Percentiles rank a stretch among this genome's conserved stretches.
Evolutionary conservation across 2,329 filamentous ascomycete genomes (phyloP).

Genomic region (Thermoascus crustaceus): DNA sequence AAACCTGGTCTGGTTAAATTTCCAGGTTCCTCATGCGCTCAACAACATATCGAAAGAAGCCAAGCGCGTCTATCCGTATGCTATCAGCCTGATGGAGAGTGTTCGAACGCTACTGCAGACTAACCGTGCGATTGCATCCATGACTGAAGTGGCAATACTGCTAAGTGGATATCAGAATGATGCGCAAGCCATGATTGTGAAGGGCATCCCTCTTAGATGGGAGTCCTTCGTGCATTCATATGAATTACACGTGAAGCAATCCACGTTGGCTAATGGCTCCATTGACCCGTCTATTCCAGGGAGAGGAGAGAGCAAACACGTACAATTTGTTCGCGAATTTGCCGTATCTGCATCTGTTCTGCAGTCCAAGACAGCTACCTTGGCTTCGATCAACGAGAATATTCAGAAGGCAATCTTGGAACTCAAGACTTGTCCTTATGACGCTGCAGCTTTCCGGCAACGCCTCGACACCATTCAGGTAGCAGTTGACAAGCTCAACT

Average conservation of each 20-base stretch:
- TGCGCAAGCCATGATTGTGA: constrained; percentile 71
- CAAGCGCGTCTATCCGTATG: constrained; percentile 96
- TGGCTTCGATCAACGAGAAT: constrained; percentile 71
- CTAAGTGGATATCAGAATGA: constrained; percentile 89
- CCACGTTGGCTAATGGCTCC: constrained; percentile 50
- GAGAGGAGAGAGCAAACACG: constrained; percentile 78
- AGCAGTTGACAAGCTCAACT: constrained; percentile 88
- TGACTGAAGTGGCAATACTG: constrained; percentile 80
- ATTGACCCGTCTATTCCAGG: constrained; percentile 51
- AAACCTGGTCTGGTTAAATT: constrained; percentile 91
- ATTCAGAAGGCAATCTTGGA: constrained; percentile 76
- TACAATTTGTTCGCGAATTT: constrained; percentile 93
- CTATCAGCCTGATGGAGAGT: constrained; percentile 97
- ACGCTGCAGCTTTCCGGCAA: constrained; percentile 66
- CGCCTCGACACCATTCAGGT: constrained; percentile 80
- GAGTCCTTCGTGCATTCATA: constrained; percentile 97
- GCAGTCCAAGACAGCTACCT: constrained; percentile 74
- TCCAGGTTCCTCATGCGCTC: constrained; percentile 85
- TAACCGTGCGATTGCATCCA: constrained; percentile 69
- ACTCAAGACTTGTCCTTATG: constrained; percentile 76
- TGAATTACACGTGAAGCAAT: constrained; percentile 71
- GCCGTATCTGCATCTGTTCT: constrained; percentile 78
- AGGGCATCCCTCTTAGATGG: constrained; percentile 87
- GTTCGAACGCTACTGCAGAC: constrained; percentile 91
- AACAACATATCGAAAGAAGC: constrained; percentile 96